These are phyloP conservation scores for Salicornia ramosissima DNA, from an alignment of 148 eudicot species.

Conservation along the genomic window DNA sequence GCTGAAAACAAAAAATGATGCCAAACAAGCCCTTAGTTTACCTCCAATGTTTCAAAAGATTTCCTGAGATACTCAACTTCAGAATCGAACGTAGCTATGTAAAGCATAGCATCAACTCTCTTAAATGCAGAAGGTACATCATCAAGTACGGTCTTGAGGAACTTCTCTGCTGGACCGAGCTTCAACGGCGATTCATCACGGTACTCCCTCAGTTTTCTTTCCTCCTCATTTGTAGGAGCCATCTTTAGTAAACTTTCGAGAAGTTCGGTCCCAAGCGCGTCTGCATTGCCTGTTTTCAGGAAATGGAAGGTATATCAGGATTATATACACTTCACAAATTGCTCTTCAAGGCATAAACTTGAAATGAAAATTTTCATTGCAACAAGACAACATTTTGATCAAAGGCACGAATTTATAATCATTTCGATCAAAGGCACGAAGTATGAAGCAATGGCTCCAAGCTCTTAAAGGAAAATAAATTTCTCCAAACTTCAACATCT, in stretches of 20 bases:
- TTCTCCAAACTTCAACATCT: slow-evolving; percentile 57
- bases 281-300: slow-evolving; percentile 54
- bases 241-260: slow-evolving; percentile 82
- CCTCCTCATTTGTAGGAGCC: slow-evolving; percentile 88
- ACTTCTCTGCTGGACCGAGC: slow-evolving; percentile 84
- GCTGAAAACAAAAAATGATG: too few relatives aligned
- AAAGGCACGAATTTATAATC: too few relatives aligned
- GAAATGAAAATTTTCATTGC: too few relatives aligned
- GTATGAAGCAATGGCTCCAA: too few relatives aligned
- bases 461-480: too few relatives aligned
- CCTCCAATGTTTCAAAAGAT: slow-evolving; percentile 77
- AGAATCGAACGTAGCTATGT: slow-evolving; percentile 72
- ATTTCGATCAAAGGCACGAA: too few relatives aligned
- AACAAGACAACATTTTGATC: too few relatives aligned
- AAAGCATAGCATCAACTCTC: slow-evolving; percentile 86
- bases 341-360: too few relatives aligned
- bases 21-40: too few relatives aligned
- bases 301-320: not conserved
- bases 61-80: slow-evolving; percentile 76
- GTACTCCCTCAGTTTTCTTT: slow-evolving; percentile 58
- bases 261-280: slow-evolving; percentile 70
- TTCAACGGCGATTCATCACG: slow-evolving; percentile 58
- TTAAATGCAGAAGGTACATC: slow-evolving; percentile 72
- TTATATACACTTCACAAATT: not conserved
- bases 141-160: slow-evolving; percentile 71